Conservation (phyloP, 768 basidiomycete genomes). For the Asterophora parasitica region DNA sequence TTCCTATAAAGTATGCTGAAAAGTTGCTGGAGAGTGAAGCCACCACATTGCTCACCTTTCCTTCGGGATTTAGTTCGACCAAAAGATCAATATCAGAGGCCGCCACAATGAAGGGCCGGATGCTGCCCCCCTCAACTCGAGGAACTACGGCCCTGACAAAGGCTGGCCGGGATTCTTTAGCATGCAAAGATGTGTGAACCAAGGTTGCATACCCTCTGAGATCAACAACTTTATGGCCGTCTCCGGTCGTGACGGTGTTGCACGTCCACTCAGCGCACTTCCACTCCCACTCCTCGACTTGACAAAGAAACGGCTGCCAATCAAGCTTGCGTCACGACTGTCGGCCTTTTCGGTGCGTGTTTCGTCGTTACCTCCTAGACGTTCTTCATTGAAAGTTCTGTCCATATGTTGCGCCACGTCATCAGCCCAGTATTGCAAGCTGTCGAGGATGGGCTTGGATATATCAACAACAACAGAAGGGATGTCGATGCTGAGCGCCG, state of each 20-base stretch:
- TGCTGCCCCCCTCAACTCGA: conserved; percentile 24
- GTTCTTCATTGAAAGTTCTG: conserved; percentile 27
- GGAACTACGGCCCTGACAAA: conserved; percentile 48
- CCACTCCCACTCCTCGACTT: conserved; percentile 46
- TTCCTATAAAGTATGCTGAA: conserved; percentile 40
- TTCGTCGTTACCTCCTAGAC: conserved; percentile 19
- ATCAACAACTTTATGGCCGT: conserved; percentile 46
- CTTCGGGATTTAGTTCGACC: conserved; percentile 65
- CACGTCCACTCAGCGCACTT: conserved; percentile 28
- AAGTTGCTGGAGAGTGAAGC: neutral
- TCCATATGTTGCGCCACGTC: conserved; percentile 75
- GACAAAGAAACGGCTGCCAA: conserved; percentile 76
- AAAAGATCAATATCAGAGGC: conserved; percentile 60
- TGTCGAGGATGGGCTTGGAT: conserved; percentile 65
- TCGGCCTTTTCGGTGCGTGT: conserved; percentile 25
- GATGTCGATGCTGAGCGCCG: conserved; percentile 37
- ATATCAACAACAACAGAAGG: conserved; percentile 62
- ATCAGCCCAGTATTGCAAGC: conserved; percentile 84
- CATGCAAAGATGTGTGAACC: conserved; percentile 4
- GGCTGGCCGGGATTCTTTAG: conserved; percentile 16
- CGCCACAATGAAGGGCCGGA: conserved; percentile 50
- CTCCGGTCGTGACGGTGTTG: conserved; percentile 28
- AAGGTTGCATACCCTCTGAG: conserved; percentile 36
- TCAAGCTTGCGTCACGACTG: conserved; percentile 58
- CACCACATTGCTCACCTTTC: conserved; percentile 45